These are phyloP conservation scores for Aquilaria sinensis DNA, from an alignment of 345 rosid genomes.

Conservation along the genomic window DNA sequence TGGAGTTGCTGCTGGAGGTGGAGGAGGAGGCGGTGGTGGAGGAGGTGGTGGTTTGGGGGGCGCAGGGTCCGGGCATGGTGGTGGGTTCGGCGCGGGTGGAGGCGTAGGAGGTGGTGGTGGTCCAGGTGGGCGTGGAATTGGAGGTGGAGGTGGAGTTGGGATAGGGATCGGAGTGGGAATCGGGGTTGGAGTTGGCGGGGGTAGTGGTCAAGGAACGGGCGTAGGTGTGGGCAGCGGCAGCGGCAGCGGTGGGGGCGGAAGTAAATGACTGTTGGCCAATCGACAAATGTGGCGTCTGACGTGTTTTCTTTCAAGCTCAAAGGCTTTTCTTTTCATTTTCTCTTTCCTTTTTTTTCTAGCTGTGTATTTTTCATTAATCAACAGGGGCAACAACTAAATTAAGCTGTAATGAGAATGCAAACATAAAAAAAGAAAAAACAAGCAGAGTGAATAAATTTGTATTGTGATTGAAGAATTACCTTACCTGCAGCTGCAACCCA, in stretches of 20 bases:
- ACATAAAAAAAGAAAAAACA: no score
- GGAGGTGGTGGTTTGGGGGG: slow-evolving; percentile 33
- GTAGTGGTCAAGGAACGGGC: slow-evolving; percentile 32
- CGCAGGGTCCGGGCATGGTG: slow-evolving; percentile 29
- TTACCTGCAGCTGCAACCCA: no score
- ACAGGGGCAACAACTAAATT: no score
- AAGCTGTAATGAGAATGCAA: no score
- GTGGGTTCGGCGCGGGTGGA: slow-evolving; percentile 36
- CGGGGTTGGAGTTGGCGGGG: slow-evolving; percentile 36
- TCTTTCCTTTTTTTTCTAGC: no score
- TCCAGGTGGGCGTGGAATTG: slow-evolving; percentile 43
- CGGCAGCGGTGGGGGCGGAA: slow-evolving; percentile 19
- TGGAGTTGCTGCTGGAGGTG: slow-evolving; percentile 41
- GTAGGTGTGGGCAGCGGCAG: slow-evolving; percentile 25
- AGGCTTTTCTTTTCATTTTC: no score
- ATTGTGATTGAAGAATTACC: no score
- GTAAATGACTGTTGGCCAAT: not conserved
- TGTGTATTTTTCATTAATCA: no score
- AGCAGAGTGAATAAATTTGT: no score
- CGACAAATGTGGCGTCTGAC: no score
- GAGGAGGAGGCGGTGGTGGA: slow-evolving; percentile 28
- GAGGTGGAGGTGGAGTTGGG: slow-evolving; percentile 42
- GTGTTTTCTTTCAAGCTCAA: no score
- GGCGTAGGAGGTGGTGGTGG: slow-evolving; percentile 57
- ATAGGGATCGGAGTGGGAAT: slow-evolving; percentile 30